phyloP scores from a whole-genome alignment of 2,329 filamentous ascomycete genomes.

The Fusarium solani-melongenae region DNA sequence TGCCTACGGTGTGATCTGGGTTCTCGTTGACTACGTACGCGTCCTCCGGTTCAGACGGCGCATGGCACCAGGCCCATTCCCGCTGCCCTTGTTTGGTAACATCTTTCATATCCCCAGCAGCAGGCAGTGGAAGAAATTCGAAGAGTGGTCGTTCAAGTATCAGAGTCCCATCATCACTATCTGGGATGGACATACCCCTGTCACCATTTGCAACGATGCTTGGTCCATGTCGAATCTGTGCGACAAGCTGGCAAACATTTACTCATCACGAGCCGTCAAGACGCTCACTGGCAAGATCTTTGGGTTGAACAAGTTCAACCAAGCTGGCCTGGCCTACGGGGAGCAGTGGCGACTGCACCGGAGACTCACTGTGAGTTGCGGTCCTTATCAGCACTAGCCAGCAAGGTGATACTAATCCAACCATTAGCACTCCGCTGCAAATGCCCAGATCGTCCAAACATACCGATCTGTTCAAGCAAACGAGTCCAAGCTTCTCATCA shows the following conservation, averaged over 20 bases:
- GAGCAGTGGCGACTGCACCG: conserved; percentile 10
- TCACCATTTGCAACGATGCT: conserved; percentile 14
- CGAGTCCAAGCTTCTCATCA: conserved; percentile 3
- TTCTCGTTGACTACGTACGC: not conserved
- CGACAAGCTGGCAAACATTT: conserved; percentile 14
- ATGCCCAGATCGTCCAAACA: conserved; percentile 9
- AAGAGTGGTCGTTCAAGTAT: conserved; percentile 13
- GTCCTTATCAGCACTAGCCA: too few relatives aligned
- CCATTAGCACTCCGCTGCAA: conserved; percentile 5
- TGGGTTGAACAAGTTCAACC: conserved; percentile 15
- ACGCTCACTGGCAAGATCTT: conserved; percentile 13
- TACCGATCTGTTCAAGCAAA: conserved; percentile 6
- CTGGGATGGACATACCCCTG: conserved; percentile 15
- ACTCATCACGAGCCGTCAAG: conserved; percentile 12
- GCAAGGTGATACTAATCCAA: not conserved
- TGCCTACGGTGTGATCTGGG: not conserved
- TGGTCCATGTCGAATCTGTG: conserved; percentile 21
- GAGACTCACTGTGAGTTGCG: conserved; percentile 3
- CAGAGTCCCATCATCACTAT: conserved; percentile 10
- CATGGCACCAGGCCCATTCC: not conserved
- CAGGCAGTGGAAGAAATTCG: conserved; percentile 12
- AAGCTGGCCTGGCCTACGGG: conserved; percentile 10
- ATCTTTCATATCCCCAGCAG: conserved; percentile 8
- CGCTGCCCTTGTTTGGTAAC: conserved; percentile 1
- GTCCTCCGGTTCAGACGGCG: not conserved